Percentiles rank a stretch among this genome's conserved stretches.
Conservation (phyloP, 2,329 filamentous ascomycete species). For the Paecilomyces sp. region DNA sequence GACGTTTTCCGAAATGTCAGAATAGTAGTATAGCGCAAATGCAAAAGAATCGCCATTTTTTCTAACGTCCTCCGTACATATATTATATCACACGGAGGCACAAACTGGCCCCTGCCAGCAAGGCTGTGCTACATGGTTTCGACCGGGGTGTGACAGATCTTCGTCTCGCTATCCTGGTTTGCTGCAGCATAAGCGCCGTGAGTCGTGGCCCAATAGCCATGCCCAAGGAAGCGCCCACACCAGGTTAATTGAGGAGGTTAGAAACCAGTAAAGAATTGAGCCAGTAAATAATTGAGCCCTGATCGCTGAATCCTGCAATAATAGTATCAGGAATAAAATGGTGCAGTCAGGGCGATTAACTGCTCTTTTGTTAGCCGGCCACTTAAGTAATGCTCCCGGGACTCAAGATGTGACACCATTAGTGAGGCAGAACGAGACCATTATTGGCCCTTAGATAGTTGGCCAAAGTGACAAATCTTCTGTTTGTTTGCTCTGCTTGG, state of each 20-base stretch:
- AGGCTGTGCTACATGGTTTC: not conserved
- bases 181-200: not conserved
- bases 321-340: too few species aligned
- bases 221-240: not conserved
- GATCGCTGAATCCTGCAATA: too few species aligned
- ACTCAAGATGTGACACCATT: too few species aligned
- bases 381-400: too few species aligned
- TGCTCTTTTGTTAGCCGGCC: too few species aligned
- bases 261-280: not conserved
- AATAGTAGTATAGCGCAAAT: not conserved
- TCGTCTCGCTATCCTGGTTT: not conserved
- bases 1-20: not conserved
- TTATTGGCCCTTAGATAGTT: too few species aligned
- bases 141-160: not conserved
- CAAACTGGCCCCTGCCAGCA: not conserved
- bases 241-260: not conserved
- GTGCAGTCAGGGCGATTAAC: too few species aligned
- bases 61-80: too few species aligned
- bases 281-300: too few species aligned
- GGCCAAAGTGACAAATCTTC: too few species aligned
- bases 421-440: too few species aligned
- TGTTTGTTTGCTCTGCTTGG: too few species aligned
- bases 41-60: not conserved
- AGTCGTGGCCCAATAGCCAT: not conserved
- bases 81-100: not conserved